These are phyloP conservation scores for Hippophae rhamnoides DNA, from an alignment of 306 rosid species.

Conservation along the genomic window DNA sequence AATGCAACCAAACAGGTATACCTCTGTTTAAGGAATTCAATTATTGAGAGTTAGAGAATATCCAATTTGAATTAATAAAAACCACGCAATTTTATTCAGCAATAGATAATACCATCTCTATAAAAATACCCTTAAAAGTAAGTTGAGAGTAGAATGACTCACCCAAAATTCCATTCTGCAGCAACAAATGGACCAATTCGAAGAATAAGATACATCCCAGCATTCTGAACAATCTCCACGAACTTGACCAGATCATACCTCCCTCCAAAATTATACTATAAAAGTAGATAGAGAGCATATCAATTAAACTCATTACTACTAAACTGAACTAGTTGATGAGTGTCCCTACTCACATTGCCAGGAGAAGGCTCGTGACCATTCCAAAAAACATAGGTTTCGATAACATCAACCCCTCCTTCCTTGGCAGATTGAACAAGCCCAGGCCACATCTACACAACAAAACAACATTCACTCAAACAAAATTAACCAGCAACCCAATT, in stretches of 20 bases:
- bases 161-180: conserved; percentile 54
- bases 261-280: conserved; percentile 42
- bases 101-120: too few relatives aligned
- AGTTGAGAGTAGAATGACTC: background rate
- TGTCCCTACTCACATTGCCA: conserved; percentile 48
- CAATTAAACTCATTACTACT: background rate
- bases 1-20: conserved; percentile 91
- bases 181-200: conserved; percentile 54
- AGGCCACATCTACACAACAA: conserved; percentile 77
- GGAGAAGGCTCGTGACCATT: conserved; percentile 93
- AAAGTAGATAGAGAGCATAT: conserved; percentile 1
- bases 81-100: too few relatives aligned
- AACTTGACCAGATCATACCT: conserved; percentile 53
- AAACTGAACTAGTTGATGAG: background rate
- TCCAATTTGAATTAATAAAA: too few relatives aligned
- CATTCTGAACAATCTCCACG: conserved; percentile 36
- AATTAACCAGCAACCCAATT: background rate
- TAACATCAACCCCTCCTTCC: conserved; percentile 75
- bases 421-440: conserved; percentile 74
- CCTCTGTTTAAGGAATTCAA: conserved; percentile 54
- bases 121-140: background rate
- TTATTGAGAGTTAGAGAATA: conserved; percentile 1
- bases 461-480: conserved; percentile 1
- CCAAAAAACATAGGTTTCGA: conserved; percentile 94
- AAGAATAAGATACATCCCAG: conserved; percentile 43